These are phyloP conservation scores for Rhodotorula babjevae DNA, from an alignment of 768 basidiomycete genomes.

Conservation along the genomic window DNA sequence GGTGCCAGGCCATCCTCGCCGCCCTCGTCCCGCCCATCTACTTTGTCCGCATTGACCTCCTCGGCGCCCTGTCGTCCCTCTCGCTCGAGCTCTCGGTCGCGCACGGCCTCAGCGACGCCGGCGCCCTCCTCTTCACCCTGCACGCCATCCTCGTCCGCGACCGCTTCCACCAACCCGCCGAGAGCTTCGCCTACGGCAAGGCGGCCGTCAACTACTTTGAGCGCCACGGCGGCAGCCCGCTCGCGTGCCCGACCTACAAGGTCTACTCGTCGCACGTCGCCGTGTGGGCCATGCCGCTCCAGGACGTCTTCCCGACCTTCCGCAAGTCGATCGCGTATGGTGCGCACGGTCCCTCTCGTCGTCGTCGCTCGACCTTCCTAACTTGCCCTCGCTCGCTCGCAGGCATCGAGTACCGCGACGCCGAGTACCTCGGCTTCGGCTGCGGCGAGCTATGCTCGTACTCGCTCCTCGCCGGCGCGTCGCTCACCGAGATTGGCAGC, in stretches of 20 bases:
- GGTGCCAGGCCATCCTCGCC: slow-evolving; percentile 22
- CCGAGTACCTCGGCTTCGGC: slow-evolving; percentile 32
- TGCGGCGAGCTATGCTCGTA: slow-evolving; percentile 22
- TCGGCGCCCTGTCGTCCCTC: slow-evolving; percentile 29
- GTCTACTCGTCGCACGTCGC: slow-evolving; percentile 32
- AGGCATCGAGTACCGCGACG: slow-evolving; percentile 25
- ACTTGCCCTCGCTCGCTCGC: background rate
- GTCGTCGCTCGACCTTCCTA: background rate
- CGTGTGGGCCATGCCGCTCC: slow-evolving; percentile 12
- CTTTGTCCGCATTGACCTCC: slow-evolving; percentile 34
- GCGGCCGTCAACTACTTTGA: slow-evolving; percentile 27
- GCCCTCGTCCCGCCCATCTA: slow-evolving; percentile 36
- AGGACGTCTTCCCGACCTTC: slow-evolving; percentile 16
- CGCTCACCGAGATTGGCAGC: slow-evolving; percentile 13
- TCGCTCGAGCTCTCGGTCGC: slow-evolving; percentile 5
- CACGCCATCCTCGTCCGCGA: slow-evolving; percentile 26
- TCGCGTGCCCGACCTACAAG: slow-evolving; percentile 37
- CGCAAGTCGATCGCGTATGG: slow-evolving; percentile 14
- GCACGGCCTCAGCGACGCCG: slow-evolving; percentile 27
- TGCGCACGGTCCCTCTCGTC: background rate
- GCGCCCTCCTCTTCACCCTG: slow-evolving; percentile 33
- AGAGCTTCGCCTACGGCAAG: slow-evolving; percentile 24
- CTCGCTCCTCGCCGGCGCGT: slow-evolving; percentile 9
- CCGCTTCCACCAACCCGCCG: slow-evolving; percentile 1
- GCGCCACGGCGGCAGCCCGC: slow-evolving; percentile 18